These are phyloP conservation scores for Besnoitia besnoiti DNA, from an alignment of 169 alveolate genomes.

Conservation along the genomic window DNA sequence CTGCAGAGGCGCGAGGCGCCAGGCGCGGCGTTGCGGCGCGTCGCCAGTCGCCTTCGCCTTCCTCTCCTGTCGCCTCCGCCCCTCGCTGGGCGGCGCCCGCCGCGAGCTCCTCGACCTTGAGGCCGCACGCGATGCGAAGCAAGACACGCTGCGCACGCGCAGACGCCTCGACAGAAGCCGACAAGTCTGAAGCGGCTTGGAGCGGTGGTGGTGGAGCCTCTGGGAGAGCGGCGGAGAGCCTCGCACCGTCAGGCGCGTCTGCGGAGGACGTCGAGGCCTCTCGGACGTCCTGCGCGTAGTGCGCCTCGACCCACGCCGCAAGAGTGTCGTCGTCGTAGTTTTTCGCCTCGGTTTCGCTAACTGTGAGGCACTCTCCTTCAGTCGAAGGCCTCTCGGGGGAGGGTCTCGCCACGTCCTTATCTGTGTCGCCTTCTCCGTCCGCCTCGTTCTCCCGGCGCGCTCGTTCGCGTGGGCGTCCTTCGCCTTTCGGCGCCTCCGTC, in stretches of 20 bases:
- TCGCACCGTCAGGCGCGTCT: no score
- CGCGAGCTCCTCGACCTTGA: conserved; percentile 17
- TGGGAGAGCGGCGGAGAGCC: neutral
- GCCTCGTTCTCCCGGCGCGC: neutral
- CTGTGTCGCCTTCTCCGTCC: no score
- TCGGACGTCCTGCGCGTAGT: neutral
- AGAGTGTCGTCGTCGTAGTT: neutral
- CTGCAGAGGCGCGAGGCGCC: no score
- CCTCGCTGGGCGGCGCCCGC: no score
- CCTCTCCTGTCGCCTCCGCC: no score
- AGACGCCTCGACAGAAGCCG: neutral
- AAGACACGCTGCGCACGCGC: neutral
- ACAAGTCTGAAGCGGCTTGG: neutral
- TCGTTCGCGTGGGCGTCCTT: neutral
- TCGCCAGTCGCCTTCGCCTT: no score
- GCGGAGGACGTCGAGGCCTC: no score
- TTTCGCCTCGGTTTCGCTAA: no score
- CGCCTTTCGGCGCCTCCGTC: neutral
- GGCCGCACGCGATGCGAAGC: conserved; percentile 7
- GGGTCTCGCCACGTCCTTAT: no score
- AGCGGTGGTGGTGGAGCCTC: neutral
- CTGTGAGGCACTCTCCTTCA: no score
- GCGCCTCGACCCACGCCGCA: neutral
- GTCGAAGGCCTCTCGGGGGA: no score
- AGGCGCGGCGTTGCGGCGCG: no score